Evolutionary conservation across 441 rosid genomes (phyloP), one percentile per base, ranked within the genome.

Genomic region (Jatropha podagrica): DNA sequence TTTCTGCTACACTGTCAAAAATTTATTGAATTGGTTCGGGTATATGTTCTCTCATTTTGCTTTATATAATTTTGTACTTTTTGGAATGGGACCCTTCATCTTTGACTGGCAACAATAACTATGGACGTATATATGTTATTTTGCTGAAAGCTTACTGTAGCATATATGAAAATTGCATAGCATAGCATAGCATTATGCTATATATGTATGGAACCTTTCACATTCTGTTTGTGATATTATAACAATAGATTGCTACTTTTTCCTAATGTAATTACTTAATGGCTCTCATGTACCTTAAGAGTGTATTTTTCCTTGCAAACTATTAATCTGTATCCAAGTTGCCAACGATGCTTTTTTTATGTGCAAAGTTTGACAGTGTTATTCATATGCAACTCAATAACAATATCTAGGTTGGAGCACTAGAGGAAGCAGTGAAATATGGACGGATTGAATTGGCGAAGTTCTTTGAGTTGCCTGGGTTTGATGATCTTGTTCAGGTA

Each of bases 21-120:
- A 72, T 95, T 95, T 78, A 90, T 95, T 38, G 99, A 95, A 85
- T 79, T 93, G 67, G 88, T 93, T 74, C 94, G 98, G 96, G 98
- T 95, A 92, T 92, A 87, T 66, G 70, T 78, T 78, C 44, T 74
- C 80, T 20, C 48, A 41, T 40, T 75, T 62, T 14, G 48, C 65
- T 27, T 2, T 60, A 9, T 3, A 44, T 72, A 58, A 10, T 70
- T 42, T 37, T 66, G 7, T 66, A 40, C 12, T 40, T 13, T 58
- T 72, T 23, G 5, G 8, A 55, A 26, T 7, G 18, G 20, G 27
- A 37, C 14, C 37, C 26, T 40, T 27, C 17, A n/a, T 66, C 46
- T 68, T 46, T 32, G 26, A 42, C 1, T 41, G 37, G 23, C 20
- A 17, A 60, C n/a, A 41, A 68, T 66, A 10, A 17, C 12, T 68